These are phyloP conservation scores for Raphanus hybrid DNA, from an alignment of 441 rosid species.

Conservation along the genomic window DNA sequence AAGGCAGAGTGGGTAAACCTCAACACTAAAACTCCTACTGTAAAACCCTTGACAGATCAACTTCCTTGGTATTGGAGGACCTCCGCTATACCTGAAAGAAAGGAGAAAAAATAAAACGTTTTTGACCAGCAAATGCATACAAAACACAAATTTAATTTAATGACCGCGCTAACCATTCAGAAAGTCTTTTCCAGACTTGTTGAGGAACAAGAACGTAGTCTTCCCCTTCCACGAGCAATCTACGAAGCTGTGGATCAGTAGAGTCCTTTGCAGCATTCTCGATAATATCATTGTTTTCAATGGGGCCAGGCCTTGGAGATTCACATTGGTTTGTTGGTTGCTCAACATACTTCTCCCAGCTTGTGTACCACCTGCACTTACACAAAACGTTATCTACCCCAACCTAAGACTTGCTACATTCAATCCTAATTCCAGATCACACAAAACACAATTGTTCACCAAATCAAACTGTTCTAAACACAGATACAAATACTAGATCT, in stretches of 20 bases:
- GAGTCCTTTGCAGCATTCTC: slow-evolving; percentile 39
- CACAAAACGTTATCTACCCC: background rate
- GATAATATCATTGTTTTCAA: slow-evolving; percentile 74
- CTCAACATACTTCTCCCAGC: slow-evolving; percentile 79
- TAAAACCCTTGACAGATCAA: slow-evolving; percentile 72
- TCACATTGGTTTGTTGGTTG: slow-evolving; percentile 31
- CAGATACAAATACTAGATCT: background rate
- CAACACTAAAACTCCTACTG: slow-evolving; percentile 67
- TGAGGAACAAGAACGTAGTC: slow-evolving; percentile 79
- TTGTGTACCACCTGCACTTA: slow-evolving; percentile 70
- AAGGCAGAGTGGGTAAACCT: slow-evolving; percentile 86
- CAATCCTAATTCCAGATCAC: background rate
- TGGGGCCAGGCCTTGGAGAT: slow-evolving; percentile 72
- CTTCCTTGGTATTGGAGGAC: slow-evolving; percentile 85
- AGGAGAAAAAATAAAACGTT: background rate
- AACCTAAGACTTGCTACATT: background rate
- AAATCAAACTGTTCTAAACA: too few species aligned
- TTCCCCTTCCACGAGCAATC: slow-evolving; percentile 64
- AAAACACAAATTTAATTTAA: background rate
- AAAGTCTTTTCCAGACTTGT: slow-evolving; percentile 83
- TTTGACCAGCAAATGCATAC: background rate
- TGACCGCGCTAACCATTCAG: slow-evolving; percentile 56
- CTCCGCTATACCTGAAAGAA: slow-evolving; percentile 82
- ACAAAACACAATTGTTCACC: too few species aligned
- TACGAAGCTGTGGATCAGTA: slow-evolving; percentile 56